Base-by-base conservation (phyloP, 202 grass and related monocot genomes). In the Zoysia matrella region DNA sequence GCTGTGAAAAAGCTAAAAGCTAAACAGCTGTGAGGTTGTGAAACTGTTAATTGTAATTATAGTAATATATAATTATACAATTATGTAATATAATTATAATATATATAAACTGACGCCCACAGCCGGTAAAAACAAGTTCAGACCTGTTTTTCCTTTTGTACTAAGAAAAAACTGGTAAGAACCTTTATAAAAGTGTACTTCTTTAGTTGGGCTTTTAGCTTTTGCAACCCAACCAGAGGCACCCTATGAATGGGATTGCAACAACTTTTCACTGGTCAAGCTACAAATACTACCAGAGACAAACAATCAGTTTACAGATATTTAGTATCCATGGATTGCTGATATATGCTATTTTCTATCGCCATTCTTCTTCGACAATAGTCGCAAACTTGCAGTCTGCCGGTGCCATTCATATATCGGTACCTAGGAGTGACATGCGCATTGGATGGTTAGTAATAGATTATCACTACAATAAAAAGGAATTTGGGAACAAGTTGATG, bases 331-430 rank as follows among this genome's bases (percentile, higher is more conserved):
- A 54, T 49, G 18, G 2, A 54, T 55, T 42, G 65, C 9, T 15
- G n/a, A 79, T 8, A 67, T 15, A 30, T 30, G 47, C 16, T 87
- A 87, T 79, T 69, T 79, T 57, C 47, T 54, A 6, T 11, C 18
- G 0, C n/a, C 15, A 44, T 39, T 47, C 80, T 89, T 87, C 88
- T 92, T 92, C 1, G 45, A 85, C 56, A 89, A 60, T 55, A 68
- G 1, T 8, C 81, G 90, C 84, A 98, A 18, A 57, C 77, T 89
- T 53, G 84, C 90, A 67, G 49, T 92, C 82, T 98, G 90, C 43
- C 82, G 76, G 16, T 88, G 88, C 95, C 95, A 98, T 80, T 98
- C 95, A 76, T 88, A 85, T 79, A 90, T 86, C 7, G 90, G 90
- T 47, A 91, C 84, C 92, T 98, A 66, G 74, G 69, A 60, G 73